phyloP scores from a whole-genome alignment of 192 early-diverging fungal species.

The Rhizoclosmatium globosum region DNA sequence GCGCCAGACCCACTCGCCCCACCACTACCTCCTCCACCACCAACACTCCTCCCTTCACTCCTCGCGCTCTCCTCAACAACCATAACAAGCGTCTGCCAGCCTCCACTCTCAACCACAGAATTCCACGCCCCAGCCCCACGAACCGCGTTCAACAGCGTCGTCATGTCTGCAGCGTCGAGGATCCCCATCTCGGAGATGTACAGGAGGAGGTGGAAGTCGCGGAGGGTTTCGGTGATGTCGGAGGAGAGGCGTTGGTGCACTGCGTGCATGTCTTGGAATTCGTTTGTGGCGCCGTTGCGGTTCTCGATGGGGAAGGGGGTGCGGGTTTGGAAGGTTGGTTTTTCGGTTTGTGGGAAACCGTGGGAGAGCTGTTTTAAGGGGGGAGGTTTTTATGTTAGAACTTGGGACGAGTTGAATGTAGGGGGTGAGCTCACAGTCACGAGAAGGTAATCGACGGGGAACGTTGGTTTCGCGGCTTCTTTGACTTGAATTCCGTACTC shows the following conservation, averaged over 20 bases:
- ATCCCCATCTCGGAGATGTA: constrained; percentile 73
- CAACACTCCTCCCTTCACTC: not conserved
- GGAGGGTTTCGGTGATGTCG: constrained; percentile 60
- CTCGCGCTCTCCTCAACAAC: constrained; percentile 54
- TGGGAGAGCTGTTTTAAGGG: constrained; percentile 66
- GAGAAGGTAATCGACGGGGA: constrained; percentile 96
- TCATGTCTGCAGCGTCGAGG: constrained; percentile 59
- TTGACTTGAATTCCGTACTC: constrained; percentile 89
- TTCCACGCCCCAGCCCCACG: constrained; percentile 40
- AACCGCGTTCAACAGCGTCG: constrained; percentile 31
- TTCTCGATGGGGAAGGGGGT: constrained; percentile 81
- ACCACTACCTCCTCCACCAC: constrained; percentile 17
- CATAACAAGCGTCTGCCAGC: constrained; percentile 79
- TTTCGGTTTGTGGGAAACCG: constrained; percentile 86
- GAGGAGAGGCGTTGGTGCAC: constrained; percentile 65
- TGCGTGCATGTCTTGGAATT: constrained; percentile 60
- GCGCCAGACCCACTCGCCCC: constrained; percentile 41
- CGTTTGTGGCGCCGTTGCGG: constrained; percentile 59
- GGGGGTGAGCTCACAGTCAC: constrained; percentile 74
- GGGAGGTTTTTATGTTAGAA: constrained; percentile 12
- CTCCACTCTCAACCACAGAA: constrained; percentile 61
- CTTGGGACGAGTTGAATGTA: not conserved
- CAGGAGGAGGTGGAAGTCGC: constrained; percentile 89
- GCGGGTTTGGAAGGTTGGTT: constrained; percentile 75
- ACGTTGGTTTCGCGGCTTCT: constrained; percentile 91